These are phyloP conservation scores for Synchytrium microbalum DNA, from an alignment of 371 early-diverging fungal species.

Conservation along the genomic window DNA sequence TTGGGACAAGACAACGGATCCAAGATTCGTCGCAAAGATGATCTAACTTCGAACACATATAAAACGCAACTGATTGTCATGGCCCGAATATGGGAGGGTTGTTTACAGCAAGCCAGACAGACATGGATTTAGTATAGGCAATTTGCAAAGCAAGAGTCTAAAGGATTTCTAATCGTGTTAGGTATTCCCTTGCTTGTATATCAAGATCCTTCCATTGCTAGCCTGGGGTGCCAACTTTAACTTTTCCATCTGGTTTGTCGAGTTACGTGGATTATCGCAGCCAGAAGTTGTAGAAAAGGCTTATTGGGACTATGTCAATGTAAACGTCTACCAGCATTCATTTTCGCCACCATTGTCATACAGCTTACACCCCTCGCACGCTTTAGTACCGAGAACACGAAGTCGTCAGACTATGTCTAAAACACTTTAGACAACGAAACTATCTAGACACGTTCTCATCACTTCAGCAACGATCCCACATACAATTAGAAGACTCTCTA, in stretches of 20 bases:
- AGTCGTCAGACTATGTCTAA: slow-evolving; percentile 73
- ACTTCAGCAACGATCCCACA: slow-evolving; percentile 51
- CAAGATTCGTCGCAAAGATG: too few relatives aligned
- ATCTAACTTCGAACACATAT: too few relatives aligned
- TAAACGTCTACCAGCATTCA: slow-evolving; percentile 28
- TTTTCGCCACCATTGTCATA: neutral
- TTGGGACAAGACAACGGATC: neutral
- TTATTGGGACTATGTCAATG: slow-evolving; percentile 55
- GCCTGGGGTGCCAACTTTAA: slow-evolving; percentile 91
- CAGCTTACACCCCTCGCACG: slow-evolving; percentile 6
- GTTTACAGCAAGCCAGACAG: too few relatives aligned
- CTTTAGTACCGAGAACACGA: slow-evolving; percentile 64
- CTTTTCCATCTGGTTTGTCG: slow-evolving; percentile 91
- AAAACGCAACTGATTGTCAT: too few relatives aligned
- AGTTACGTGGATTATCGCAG: slow-evolving; percentile 70
- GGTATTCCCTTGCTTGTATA: slow-evolving; percentile 75
- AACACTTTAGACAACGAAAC: slow-evolving; percentile 79
- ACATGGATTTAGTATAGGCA: too few relatives aligned
- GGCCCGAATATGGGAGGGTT: too few relatives aligned
- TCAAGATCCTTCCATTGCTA: slow-evolving; percentile 87
- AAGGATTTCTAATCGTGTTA: too few relatives aligned
- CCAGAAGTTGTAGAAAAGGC: slow-evolving; percentile 53
- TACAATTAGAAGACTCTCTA: slow-evolving; percentile 70
- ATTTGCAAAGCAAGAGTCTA: too few relatives aligned
- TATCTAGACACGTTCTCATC: slow-evolving; percentile 61